Evolutionary conservation across 176 grass and related monocot genomes (phyloP), one percentile per base, ranked within the genome.

Genomic region (Pontederia crassipes): DNA sequence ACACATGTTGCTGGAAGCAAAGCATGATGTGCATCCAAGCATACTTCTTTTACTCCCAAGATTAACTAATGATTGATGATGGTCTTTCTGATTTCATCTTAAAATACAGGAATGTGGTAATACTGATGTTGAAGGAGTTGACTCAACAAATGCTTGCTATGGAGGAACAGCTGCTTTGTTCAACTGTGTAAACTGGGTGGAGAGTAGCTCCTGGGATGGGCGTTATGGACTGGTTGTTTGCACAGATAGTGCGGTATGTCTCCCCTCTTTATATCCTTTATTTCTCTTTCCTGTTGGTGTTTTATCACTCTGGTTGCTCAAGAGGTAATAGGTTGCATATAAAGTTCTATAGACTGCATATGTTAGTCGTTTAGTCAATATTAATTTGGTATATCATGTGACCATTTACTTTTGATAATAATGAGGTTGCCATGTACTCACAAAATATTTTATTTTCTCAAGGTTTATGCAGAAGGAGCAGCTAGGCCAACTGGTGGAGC

Each of bases 171-270:
- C 93, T 72, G 88, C 93, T 16, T 73, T 98, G 52, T 81, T 92
- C 52, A 98, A 98, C 52, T 98, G 93, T 68, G 84, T 91, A 35
- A 98, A 92, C 58, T 98, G 88, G 93, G 93, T 98, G 6, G 88
- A 98, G 76, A 98, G 93, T 76, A 88, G 35, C 54, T 98, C 84
- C 52, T 98, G 88, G 88, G 88, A 98, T 68, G 93, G 88, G 1
- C 93, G 93, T 9, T 89, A 83, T 48, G 93, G 93, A 11, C 85
- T 98, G 57, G 93, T 89, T 77, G 88, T 98, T 72, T 98, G 93
- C 74, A 88, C 93, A 65, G 93, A 98, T 70, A 98, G 87, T 73
- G 87, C 87, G 71, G 93, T 98, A 69, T 68, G 83, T 67, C 29
- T 49, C 17, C 26, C 57, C 59, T 10, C 8, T 24, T 18, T 17